These are phyloP conservation scores for Fusarium floridanum DNA, from an alignment of 2,329 filamentous ascomycete genomes.

Conservation along the genomic window DNA sequence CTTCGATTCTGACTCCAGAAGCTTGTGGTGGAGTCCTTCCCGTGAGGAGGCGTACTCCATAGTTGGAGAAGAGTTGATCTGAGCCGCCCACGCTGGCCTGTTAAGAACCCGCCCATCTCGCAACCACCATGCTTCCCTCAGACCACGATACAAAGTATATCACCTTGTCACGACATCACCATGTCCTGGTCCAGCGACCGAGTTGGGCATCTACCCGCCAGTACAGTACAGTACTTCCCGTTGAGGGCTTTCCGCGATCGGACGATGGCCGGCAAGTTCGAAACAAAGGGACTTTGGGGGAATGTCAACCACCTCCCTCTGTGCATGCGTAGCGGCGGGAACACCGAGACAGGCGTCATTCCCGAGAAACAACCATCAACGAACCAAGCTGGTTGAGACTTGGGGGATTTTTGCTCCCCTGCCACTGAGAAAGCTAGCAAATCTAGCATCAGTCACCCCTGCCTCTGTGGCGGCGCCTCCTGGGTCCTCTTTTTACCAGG, in stretches of 20 bases:
- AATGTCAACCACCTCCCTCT: conserved; percentile 9
- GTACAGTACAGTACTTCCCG: not conserved
- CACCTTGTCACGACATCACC: not conserved
- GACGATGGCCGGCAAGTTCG: conserved; percentile 36
- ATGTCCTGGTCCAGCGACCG: conserved; percentile 1
- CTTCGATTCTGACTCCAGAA: conserved; percentile 49
- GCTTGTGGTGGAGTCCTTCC: conserved; percentile 46
- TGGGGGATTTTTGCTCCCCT: conserved; percentile 20
- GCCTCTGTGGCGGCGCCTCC: conserved; percentile 42
- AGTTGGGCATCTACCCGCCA: conserved; percentile 8
- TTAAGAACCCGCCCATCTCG: conserved; percentile 28
- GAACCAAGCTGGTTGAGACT: conserved; percentile 31
- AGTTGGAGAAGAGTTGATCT: conserved; percentile 46
- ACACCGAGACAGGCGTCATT: conserved; percentile 48
- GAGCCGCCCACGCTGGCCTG: conserved; percentile 44
- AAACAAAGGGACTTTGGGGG: conserved; percentile 40
- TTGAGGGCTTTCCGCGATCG: conserved; percentile 34
- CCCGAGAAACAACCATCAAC: conserved; percentile 38
- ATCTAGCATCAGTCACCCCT: conserved; percentile 28
- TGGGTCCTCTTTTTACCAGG: conserved; percentile 32
- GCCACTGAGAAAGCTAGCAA: conserved; percentile 17
- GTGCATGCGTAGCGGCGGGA: conserved; percentile 38
- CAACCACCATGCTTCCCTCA: conserved; percentile 21
- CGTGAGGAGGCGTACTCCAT: conserved; percentile 45
- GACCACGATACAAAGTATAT: conserved; percentile 8